phyloP scores from a whole-genome alignment of 306 rosid genomes.

The Vigna hirtella region DNA sequence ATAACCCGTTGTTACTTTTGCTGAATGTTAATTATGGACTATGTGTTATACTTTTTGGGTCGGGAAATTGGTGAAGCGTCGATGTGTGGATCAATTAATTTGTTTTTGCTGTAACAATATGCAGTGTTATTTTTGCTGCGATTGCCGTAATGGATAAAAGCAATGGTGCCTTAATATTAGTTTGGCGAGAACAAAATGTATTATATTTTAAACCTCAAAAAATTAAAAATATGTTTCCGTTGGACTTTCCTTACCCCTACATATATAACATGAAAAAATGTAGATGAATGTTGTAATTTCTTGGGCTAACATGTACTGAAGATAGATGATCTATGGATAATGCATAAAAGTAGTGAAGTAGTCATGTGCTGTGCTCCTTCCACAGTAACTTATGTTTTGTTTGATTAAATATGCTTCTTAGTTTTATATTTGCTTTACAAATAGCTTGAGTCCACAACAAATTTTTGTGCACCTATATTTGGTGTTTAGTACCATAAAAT shows the following conservation, averaged over 20 bases:
- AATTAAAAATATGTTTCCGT: not conserved
- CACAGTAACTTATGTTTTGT: conserved; percentile 5
- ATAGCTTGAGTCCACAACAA: not conserved
- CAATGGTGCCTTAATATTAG: not conserved
- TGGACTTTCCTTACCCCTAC: not conserved
- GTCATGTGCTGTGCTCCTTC: not conserved
- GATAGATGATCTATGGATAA: not conserved
- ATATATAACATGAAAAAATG: not conserved
- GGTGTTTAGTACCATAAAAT: not conserved
- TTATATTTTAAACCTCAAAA: conserved; percentile 21
- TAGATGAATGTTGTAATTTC: conserved; percentile 14
- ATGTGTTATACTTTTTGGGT: not conserved
- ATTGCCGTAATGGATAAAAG: not conserved
- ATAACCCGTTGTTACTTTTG: conserved; percentile 10
- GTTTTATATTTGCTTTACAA: conserved; percentile 25
- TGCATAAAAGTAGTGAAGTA: not conserved
- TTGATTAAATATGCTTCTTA: conserved; percentile 4
- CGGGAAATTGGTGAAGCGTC: not conserved
- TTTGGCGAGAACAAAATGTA: conserved; percentile 14
- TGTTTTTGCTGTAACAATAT: not conserved
- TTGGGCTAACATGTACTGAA: not conserved
- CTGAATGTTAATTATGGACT: not conserved
- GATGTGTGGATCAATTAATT: not conserved
- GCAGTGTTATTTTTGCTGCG: not conserved
- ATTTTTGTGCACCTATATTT: too few relatives aligned